These are phyloP conservation scores for Vitis hybrid DNA, from an alignment of 177 flowering plant species.

Conservation along the genomic window DNA sequence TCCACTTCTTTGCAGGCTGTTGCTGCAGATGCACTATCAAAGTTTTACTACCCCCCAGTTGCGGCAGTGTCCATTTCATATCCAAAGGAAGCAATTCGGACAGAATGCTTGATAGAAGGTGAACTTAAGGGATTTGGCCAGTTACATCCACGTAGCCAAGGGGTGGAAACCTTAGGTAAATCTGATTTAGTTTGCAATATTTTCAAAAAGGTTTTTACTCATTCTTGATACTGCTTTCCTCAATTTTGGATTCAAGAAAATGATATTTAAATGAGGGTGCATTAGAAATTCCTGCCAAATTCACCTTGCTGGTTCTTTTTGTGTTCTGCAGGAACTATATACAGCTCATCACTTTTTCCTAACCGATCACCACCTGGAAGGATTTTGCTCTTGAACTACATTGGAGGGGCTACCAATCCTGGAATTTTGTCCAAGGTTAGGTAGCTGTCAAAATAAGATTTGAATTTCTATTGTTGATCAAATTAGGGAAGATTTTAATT, in stretches of 20 bases:
- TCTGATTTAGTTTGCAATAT: neutral
- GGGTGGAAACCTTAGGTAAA: constrained; percentile 94
- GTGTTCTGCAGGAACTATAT: constrained; percentile 77
- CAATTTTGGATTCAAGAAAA: no score
- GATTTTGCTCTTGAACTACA: constrained; percentile 81
- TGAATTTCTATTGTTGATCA: neutral
- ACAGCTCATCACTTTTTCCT: constrained; percentile 95
- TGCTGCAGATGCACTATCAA: constrained; percentile 84
- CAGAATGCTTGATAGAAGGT: constrained; percentile 82
- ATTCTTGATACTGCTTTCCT: neutral
- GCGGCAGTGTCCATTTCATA: constrained; percentile 90
- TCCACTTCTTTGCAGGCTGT: constrained; percentile 42
- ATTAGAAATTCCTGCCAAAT: neutral
- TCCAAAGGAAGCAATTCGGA: constrained; percentile 75
- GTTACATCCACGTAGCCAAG: constrained; percentile 97
- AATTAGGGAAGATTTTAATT: neutral
- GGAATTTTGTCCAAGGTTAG: constrained; percentile 79
- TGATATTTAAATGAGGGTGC: neutral
- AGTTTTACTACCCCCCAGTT: constrained; percentile 91
- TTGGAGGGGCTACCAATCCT: constrained; percentile 93
- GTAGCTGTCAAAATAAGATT: neutral
- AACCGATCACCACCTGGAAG: constrained; percentile 92
- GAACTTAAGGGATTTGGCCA: constrained; percentile 97
- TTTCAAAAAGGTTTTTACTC: neutral
- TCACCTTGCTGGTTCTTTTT: constrained; percentile 3